A percentile compares a stretch with the other conserved stretches of the same genome.
These are phyloP conservation scores for Achaetomiella virescens DNA, from an alignment of 495 filamentous ascomycete species.

Conservation along the genomic window DNA sequence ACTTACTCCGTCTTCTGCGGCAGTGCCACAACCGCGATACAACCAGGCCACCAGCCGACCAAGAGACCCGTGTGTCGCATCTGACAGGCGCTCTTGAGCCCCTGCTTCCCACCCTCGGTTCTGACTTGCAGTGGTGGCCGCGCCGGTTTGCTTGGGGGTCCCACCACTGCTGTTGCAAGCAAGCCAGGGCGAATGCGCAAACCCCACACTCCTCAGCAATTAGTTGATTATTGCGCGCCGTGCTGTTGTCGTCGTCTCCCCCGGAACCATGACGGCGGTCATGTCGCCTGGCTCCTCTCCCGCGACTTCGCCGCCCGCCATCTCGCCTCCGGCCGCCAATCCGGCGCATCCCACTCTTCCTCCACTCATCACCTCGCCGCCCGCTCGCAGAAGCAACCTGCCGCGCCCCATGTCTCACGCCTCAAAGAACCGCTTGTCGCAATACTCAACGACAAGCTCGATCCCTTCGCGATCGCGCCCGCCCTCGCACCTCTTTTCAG, in stretches of 20 bases:
- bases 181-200: conserved; percentile 3
- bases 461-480: conserved; percentile 70
- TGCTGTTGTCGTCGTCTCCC: not conserved
- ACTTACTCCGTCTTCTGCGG: not conserved
- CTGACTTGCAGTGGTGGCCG: conserved; percentile 1
- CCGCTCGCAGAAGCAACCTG: conserved; percentile 49
- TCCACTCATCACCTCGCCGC: conserved; percentile 56
- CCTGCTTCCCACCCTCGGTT: conserved; percentile 2
- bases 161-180: not conserved
- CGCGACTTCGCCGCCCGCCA: conserved; percentile 41
- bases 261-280: conserved; percentile 46
- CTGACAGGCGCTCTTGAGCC: not conserved
- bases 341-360: conserved; percentile 52
- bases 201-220: conserved; percentile 9
- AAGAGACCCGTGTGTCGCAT: too few species aligned
- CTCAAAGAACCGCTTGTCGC: conserved; percentile 61
- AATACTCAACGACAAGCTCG: conserved; percentile 61
- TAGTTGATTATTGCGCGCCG: conserved; percentile 8
- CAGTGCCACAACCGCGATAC: not conserved
- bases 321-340: conserved; percentile 49
- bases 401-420: conserved; percentile 65
- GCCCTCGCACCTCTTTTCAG: conserved; percentile 67
- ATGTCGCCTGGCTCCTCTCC: conserved; percentile 55
- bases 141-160: conserved; percentile 2
- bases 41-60: not conserved